These are phyloP conservation scores for Usnea hakonensis DNA, from an alignment of 495 filamentous ascomycete species.

Conservation along the genomic window DNA sequence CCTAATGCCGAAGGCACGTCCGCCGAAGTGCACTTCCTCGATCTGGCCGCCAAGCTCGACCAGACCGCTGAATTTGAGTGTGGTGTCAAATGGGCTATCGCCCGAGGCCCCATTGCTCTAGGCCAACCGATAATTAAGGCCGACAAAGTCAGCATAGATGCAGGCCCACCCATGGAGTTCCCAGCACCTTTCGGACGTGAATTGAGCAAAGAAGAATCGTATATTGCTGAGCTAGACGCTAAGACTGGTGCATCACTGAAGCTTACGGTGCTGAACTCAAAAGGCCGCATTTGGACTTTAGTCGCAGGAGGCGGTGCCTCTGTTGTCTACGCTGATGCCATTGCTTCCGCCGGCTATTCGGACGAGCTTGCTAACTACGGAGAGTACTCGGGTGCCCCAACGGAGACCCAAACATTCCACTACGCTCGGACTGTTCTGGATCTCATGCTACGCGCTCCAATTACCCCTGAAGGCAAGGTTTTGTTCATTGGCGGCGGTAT, in stretches of 20 bases:
- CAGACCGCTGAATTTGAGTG: constrained; percentile 99
- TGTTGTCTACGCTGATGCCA: constrained; percentile 97
- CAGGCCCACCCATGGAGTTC: constrained; percentile 97
- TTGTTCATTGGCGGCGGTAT: constrained; percentile 99
- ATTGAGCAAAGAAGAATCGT: constrained; percentile 95
- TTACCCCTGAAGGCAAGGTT: constrained; percentile 84
- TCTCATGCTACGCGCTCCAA: constrained; percentile 90
- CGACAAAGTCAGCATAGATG: constrained; percentile 86
- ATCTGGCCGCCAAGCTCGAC: constrained; percentile 96
- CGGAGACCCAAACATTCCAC: constrained; percentile 96
- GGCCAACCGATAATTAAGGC: constrained; percentile 58
- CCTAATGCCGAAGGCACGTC: constrained; percentile 88
- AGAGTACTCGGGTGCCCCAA: constrained; percentile 98
- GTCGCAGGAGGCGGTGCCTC: constrained; percentile 99
- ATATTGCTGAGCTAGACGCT: constrained; percentile 95
- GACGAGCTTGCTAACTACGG: constrained; percentile 98
- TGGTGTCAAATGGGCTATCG: constrained; percentile 96
- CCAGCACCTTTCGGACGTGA: constrained; percentile 98
- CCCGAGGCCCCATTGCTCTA: constrained; percentile 77
- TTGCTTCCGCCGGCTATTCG: constrained; percentile 92
- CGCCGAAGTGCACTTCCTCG: constrained; percentile 93
- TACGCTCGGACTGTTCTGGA: constrained; percentile 95
- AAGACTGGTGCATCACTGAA: constrained; percentile 99
- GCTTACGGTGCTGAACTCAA: constrained; percentile 87
- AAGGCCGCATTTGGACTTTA: constrained; percentile 92